phyloP scores from a whole-genome alignment of 495 filamentous ascomycete species.

The Aspergillus panamensis region DNA sequence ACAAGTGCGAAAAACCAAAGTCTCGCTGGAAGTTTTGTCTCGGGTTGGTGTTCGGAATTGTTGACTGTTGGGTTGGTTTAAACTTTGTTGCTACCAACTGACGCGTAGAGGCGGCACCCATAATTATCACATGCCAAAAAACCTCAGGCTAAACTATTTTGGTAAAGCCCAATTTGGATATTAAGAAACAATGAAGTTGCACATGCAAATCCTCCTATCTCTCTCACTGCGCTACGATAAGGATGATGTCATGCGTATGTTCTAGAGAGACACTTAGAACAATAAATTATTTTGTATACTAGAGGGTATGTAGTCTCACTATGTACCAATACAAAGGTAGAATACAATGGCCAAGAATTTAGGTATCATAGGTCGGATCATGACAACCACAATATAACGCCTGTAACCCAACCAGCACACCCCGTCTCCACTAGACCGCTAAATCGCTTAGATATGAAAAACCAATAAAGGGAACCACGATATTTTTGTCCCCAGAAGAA shows the following conservation, averaged over 20 bases:
- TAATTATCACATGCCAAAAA: conserved; percentile 15
- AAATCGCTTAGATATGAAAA: conserved; percentile 16
- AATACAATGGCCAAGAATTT: neutral
- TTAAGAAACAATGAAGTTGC: neutral
- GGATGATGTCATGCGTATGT: conserved; percentile 12
- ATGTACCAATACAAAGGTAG: conserved; percentile 13
- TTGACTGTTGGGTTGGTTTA: neutral
- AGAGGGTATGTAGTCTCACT: neutral
- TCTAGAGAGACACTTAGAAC: neutral
- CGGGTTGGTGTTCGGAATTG: neutral
- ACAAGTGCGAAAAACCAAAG: neutral
- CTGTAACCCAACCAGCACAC: conserved; percentile 10
- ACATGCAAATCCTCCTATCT: neutral
- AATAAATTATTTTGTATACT: conserved; percentile 7
- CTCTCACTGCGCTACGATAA: too few relatives aligned
- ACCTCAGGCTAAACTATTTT: conserved; percentile 15
- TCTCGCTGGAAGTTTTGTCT: neutral
- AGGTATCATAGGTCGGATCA: conserved; percentile 10
- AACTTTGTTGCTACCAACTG: conserved; percentile 4
- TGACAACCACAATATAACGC: conserved; percentile 14
- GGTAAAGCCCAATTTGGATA: neutral
- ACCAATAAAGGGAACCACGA: conserved; percentile 3
- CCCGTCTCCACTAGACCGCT: conserved; percentile 19
- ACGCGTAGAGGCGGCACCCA: conserved; percentile 1
- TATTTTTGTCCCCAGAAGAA: neutral